Conservation (phyloP, 805 yeast genomes). For the Saturnispora silvae region DNA sequence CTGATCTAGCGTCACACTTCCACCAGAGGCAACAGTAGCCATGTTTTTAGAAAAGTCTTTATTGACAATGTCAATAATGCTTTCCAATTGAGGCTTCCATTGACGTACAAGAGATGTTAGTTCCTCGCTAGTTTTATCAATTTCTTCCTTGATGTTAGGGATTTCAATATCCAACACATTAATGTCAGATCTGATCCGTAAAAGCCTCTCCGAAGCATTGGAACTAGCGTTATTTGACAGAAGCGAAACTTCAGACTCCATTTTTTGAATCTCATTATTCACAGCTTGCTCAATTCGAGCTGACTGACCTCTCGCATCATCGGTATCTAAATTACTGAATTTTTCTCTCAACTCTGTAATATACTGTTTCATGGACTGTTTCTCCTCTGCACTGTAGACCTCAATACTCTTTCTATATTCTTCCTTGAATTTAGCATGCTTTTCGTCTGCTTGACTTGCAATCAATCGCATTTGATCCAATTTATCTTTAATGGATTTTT, state of each 20-base stretch:
- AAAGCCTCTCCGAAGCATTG: slow-evolving; percentile 22
- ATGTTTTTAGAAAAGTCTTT: slow-evolving; percentile 56
- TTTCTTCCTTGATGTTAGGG: slow-evolving; percentile 26
- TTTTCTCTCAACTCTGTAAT: slow-evolving; percentile 18
- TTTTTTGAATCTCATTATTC: slow-evolving; percentile 28
- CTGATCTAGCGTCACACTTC: slow-evolving; percentile 55
- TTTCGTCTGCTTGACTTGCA: slow-evolving; percentile 1
- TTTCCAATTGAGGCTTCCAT: slow-evolving; percentile 58
- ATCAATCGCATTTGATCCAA: not conserved
- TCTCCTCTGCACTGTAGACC: slow-evolving; percentile 30
- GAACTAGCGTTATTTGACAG: slow-evolving; percentile 20
- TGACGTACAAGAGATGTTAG: slow-evolving; percentile 22
- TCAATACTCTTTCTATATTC: slow-evolving; percentile 19
- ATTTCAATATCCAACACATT: slow-evolving; percentile 28
- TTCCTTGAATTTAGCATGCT: slow-evolving; percentile 13
- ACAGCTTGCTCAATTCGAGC: slow-evolving; percentile 16
- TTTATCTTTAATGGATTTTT: not conserved
- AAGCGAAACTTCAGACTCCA: slow-evolving; percentile 31
- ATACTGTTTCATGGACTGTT: slow-evolving; percentile 31
- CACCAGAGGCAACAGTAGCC: slow-evolving; percentile 71
- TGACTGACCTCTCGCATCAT: slow-evolving; percentile 18
- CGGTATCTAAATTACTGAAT: slow-evolving; percentile 18
- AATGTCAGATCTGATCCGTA: slow-evolving; percentile 31
- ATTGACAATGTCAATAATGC: slow-evolving; percentile 47
- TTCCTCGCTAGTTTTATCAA: slow-evolving; percentile 29